Conservation (phyloP, 208 protist species). For the Trypanosoma mega region DNA sequence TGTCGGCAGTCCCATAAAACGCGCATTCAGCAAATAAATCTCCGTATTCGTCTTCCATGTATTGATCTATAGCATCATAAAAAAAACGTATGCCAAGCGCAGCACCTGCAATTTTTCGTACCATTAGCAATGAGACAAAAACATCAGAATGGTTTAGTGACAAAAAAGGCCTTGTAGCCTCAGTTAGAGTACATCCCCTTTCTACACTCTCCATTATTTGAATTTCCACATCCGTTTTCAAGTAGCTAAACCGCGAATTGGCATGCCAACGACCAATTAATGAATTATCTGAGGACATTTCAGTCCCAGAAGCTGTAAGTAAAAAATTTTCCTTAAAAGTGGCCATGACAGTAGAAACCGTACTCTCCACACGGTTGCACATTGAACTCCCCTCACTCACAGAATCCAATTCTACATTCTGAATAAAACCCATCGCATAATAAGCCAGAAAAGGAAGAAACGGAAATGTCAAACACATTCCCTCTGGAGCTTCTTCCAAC, state of each 20-base stretch:
- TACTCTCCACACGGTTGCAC: slow-evolving; percentile 20
- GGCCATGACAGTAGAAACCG: slow-evolving; percentile 22
- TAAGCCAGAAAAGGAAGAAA: slow-evolving; percentile 66
- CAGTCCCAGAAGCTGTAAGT: slow-evolving; percentile 17
- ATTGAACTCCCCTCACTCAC: slow-evolving; percentile 22
- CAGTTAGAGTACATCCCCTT: slow-evolving; percentile 12
- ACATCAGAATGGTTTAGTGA: slow-evolving; percentile 4
- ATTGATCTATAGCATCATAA: slow-evolving; percentile 26
- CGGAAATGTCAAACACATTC: slow-evolving; percentile 59
- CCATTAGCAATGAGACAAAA: slow-evolving; percentile 7
- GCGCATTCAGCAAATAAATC: not conserved
- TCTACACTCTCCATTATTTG: slow-evolving; percentile 46
- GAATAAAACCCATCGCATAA: slow-evolving; percentile 72
- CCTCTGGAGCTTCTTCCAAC: slow-evolving; percentile 1
- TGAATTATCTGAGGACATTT: slow-evolving; percentile 7
- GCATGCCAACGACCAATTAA: slow-evolving; percentile 24
- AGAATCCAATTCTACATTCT: slow-evolving; percentile 35
- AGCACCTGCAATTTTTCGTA: slow-evolving; percentile 26
- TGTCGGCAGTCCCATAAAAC: slow-evolving; percentile 9
- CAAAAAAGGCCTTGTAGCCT: slow-evolving; percentile 6
- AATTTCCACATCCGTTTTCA: slow-evolving; percentile 56
- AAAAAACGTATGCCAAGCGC: slow-evolving; percentile 26
- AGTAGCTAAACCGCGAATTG: slow-evolving; percentile 27
- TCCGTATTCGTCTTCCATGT: slow-evolving; percentile 9
- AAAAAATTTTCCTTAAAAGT: slow-evolving; percentile 58